Base-by-base conservation (phyloP, 495 filamentous ascomycete genomes). In the Talaromyces proteolyticus region DNA sequence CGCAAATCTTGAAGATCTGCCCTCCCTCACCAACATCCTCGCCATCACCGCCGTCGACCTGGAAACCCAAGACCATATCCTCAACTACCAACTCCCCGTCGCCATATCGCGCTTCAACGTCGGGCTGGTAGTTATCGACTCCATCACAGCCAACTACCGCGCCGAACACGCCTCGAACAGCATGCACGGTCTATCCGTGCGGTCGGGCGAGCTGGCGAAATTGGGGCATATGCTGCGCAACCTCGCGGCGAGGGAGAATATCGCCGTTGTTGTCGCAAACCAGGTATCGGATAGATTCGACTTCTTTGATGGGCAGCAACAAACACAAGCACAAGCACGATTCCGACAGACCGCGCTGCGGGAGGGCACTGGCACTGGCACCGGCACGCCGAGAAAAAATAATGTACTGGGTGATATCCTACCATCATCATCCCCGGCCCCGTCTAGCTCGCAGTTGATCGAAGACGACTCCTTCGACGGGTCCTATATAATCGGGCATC, bases 21-120 rank as follows among this genome's bases (percentile, higher is more conserved):
- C 88, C 3, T 86, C 88, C 0, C 74, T 95, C 4, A 74, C 64
- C 59, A 69, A 73, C 50, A 80, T 96, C 62, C 73, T 89, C 55
- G 86, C 82, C 58, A 87, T 94, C 61, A 79, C 82, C 47, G 91
- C 88, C n/a, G 86, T 85, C 34, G 92, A 97, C 65, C 80, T 98
- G 46, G 94, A 98, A 64, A 82, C 86, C 3, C 93, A 98, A 69
- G 91, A 96, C 50, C 93, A 97, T 66, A 96, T 97, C 60, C 71
- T 96, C 8, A 82, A 78, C 44, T 96, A 86, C 70, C 93, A 97
- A 62, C 80, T 96, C 1, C 92, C 93, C 17, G 83, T 94, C 8
- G 82, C 87, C n/a, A 79, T 96, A 6, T 57, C 76, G 52, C 77
- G 85, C 14, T 81, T 89, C 58, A 75, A 82, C 52, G 74, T 93